Evolutionary conservation across 148 eudicot species (phyloP), one percentile per base, ranked within the genome.

Genomic region (Hydrangea macrophylla): DNA sequence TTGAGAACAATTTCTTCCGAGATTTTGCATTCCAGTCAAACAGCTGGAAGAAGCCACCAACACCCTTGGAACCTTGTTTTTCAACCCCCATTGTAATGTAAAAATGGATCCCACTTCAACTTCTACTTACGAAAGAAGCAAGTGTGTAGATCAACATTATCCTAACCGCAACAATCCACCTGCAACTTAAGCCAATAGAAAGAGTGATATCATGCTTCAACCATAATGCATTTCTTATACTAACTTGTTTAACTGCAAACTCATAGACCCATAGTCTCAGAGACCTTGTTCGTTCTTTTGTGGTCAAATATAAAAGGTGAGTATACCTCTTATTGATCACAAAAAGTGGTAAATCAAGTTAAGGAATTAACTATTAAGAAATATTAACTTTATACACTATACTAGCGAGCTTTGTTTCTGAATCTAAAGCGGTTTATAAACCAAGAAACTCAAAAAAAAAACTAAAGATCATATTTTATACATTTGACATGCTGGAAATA

Each of bases 21-120:
- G 98, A 91, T 82, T 94, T 94, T 36, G 89, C 84, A 73, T 94
- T 94, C 98, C 98, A 94, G 76, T 94, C 97, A 81, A 94, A 94
- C 50, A 94, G 81, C 84, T 94, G 96, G 67, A 94, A 69, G 80
- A 94, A 90, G 56, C 96, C 96, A 62, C 98, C 97, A 33, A 90
- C 95, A 62, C 90, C 75, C 81, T 84, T 88, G 37, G 88, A 73
- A 70, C 85, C 79, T 50, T 81, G 87, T 74, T 75, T 88, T 31
- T 90, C 87, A 58, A 66, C 82, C 36, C 97, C 98, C 96, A 90
- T 77, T 72, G 35, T 60, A 67, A 64, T 75, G 58, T 36, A 45
- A 32, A 62, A 35, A 57, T 31, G 65, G 45, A 68, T 20, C 48
- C 20, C 62, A 26, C 61, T 72, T 66, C 27, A 28, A 62, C 55